Evolutionary conservation across 2,329 filamentous ascomycete genomes (phyloP), one percentile per base, ranked within the genome.

Genomic region (Chrysoporthe puriensis): DNA sequence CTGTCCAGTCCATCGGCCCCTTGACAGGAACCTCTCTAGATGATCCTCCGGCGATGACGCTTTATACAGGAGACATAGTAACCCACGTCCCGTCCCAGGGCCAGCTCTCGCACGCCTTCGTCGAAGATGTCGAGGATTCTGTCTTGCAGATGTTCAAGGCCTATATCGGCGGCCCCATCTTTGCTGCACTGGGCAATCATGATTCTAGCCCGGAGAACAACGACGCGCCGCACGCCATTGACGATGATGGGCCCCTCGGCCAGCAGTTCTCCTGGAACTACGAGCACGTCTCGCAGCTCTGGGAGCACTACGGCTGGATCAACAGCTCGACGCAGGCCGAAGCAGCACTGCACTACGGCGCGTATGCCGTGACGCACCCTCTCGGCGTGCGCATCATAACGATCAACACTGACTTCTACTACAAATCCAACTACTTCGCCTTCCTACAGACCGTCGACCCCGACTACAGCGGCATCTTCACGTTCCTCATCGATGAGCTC

Each of bases 201-300:
- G 86, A 88, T 72, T 83, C 80, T 13, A 85, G 80, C 67, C 85
- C 86, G 1, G 80, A 83, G 66, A 83, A 82, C 32, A 83, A 86
- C 36, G 83, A 86, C 70, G 79, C 81, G 7, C 84, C 85, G 2
- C 82, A 87, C 70, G 82, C 74, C 42, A 76, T 88, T 9, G 85
- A 85, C 9, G 56, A 67, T n/a, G 66, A 73, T 48, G 85, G 83
- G 0, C 78, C 79, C 0, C 76, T 88, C 1, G 84, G 85, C 1
- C 75, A 83, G 69, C 86, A 88, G 70, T 82, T 85, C 70, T 85
- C 82, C 63, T 88, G 86, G 86, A 86, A 87, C 71, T 87, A 84
- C 70, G 78, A 86, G 36, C 85, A 87, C 70, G 78, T 88, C 18
- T 79, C 85, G n/a, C 77, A 76, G 14, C 76, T 88, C 0, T 88